Base-by-base conservation (phyloP, 352 stramenopile genomes). In the Pythium periplocum region DNA sequence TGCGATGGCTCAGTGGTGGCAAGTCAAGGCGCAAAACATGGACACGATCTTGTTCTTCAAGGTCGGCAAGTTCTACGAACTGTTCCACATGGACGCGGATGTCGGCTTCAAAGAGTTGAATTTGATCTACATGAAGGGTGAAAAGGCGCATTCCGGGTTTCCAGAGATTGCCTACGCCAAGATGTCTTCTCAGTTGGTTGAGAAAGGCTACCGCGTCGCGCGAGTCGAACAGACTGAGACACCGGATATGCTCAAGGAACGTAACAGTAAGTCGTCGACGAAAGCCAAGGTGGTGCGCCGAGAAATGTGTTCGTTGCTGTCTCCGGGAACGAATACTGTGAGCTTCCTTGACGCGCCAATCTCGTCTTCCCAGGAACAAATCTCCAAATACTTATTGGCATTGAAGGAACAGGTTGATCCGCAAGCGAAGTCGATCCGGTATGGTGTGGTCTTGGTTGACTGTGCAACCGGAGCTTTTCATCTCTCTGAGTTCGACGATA, bases 11-110 rank as follows among this genome's bases (percentile, higher is more conserved):
- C 97, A 99, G 68, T 99, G 97, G 97, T 99, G 97, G 97, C 75
- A 96, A 48, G 85, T 99, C 55, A 99, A 99, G 71, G 56, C 86
- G 4, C 75, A 90, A 39, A 98, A 99, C 65, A 96, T 98, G 76
- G 97, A 99, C 70, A 98, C 93, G 2, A 82, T 99, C 2, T 72
- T 99, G 1, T 97, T 99, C 52, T 99, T 99, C 79, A 99, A 99
- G 69, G 97, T 97, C 36, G 95, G 95, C 49, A 98, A 98, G 69
- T 98, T 99, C 53, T 98, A 98, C 69, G 94, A 98, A 70, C 66
- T 96, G 32, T 94, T 93, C 55, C 97, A 99, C 76, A 98, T 98
- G 87, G 98, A 99, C 69, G 96, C 98, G 0, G 97, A 99, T 69
- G 75, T 99, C 31, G 96, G 90, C 41, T 97, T 99, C 45, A 86